A percentile compares a stretch with the other conserved stretches of the same genome.
These are phyloP conservation scores for Cystobasidium ongulense DNA, from an alignment of 768 basidiomycete genomes.

Conservation along the genomic window DNA sequence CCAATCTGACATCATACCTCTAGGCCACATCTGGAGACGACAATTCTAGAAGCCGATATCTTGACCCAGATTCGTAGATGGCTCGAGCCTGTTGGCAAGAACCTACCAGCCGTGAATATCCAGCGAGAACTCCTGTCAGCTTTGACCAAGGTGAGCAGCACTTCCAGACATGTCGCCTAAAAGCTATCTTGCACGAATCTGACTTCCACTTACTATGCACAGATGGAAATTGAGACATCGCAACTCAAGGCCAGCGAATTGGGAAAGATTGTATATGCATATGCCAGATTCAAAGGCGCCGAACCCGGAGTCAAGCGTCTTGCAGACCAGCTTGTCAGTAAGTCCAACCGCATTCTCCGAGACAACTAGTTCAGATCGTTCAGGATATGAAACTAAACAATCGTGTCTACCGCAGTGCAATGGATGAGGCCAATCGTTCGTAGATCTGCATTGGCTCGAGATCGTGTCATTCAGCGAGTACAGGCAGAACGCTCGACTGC, in stretches of 20 bases:
- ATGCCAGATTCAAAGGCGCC: constrained; percentile 70
- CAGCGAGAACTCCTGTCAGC: constrained; percentile 81
- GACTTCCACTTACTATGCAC: no score
- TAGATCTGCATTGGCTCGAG: constrained; percentile 63
- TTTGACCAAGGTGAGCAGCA: constrained; percentile 53
- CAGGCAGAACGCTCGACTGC: neutral
- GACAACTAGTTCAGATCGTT: neutral
- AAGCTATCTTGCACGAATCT: no score
- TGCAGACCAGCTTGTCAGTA: constrained; percentile 69
- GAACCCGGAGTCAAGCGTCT: constrained; percentile 69
- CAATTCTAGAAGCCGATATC: constrained; percentile 90
- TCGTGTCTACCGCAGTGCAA: neutral
- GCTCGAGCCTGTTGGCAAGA: constrained; percentile 86
- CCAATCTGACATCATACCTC: constrained; percentile 12
- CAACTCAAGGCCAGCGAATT: constrained; percentile 85
- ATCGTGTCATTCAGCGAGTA: constrained; percentile 14
- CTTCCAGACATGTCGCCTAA: no score
- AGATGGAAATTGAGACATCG: constrained; percentile 81
- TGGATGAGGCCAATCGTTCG: constrained; percentile 93
- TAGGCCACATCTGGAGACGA: constrained; percentile 75
- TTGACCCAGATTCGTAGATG: constrained; percentile 79
- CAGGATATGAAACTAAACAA: neutral
- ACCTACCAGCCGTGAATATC: constrained; percentile 89
- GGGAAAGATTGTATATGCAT: constrained; percentile 83
- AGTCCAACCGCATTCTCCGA: neutral